Percentiles rank a stretch among this genome's conserved stretches.
Conservation (phyloP, 1,284 basidiomycete genomes). For the Ceratobasidium sp. region DNA sequence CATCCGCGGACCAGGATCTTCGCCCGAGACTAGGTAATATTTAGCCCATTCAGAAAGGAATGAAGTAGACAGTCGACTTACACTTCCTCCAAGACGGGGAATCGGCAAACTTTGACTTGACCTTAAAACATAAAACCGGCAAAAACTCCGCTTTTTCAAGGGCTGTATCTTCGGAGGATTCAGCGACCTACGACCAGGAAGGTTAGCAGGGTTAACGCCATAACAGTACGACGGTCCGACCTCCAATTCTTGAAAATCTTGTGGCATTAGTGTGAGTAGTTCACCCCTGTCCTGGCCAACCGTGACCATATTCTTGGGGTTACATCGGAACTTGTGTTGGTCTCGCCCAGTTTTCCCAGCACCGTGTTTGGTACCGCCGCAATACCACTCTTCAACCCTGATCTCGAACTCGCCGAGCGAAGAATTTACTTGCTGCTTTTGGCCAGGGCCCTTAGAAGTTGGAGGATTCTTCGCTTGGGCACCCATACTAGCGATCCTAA, state of each 20-base stretch:
- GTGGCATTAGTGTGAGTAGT: neutral
- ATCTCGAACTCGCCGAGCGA: neutral
- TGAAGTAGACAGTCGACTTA: neutral
- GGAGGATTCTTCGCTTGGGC: neutral
- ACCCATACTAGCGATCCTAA: neutral
- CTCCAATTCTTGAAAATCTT: constrained; percentile 10
- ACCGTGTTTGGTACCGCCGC: constrained; percentile 1
- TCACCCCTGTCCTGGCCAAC: neutral
- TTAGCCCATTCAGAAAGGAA: too few species aligned
- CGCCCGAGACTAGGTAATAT: neutral
- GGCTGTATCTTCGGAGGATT: neutral
- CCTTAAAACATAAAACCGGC: neutral
- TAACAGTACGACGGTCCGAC: neutral
- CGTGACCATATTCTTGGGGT: neutral
- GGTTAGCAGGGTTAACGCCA: neutral
- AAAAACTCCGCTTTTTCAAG: neutral
- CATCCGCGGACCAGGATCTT: neutral
- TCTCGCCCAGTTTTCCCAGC: neutral
- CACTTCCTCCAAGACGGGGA: neutral
- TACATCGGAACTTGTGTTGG: neutral
- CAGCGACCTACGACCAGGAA: constrained; percentile 1
- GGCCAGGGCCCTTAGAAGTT: neutral
- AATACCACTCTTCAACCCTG: constrained; percentile 31
- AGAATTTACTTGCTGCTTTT: neutral
- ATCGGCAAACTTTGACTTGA: neutral